These are phyloP conservation scores for Golubevia sp. DNA, from an alignment of 1,284 basidiomycete species.

Conservation along the genomic window DNA sequence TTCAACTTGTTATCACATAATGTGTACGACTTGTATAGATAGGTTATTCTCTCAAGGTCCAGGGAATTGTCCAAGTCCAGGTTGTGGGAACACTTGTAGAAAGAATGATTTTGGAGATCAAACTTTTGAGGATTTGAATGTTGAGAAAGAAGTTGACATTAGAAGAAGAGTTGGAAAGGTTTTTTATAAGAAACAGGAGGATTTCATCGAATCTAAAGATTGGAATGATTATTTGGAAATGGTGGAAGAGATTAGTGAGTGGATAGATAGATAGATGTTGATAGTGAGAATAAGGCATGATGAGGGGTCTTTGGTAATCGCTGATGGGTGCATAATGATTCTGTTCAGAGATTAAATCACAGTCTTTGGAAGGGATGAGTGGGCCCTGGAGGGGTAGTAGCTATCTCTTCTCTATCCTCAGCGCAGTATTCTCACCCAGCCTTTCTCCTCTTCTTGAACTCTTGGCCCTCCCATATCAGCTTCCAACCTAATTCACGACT, in stretches of 20 bases:
- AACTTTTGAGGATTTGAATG: slow-evolving; percentile 93
- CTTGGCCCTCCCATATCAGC: too few relatives aligned
- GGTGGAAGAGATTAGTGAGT: slow-evolving; percentile 89
- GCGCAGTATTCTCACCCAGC: slow-evolving; percentile 1
- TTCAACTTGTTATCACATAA: slow-evolving; percentile 96
- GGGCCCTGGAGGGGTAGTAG: too few relatives aligned
- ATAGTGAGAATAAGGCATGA: not conserved
- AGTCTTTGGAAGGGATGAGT: too few relatives aligned
- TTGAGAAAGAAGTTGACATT: slow-evolving; percentile 94
- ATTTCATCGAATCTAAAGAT: slow-evolving; percentile 79
- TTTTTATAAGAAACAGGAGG: slow-evolving; percentile 83
- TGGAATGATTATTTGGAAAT: slow-evolving; percentile 97
- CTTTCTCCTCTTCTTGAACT: too few relatives aligned
- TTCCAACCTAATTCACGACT: slow-evolving; percentile 92
- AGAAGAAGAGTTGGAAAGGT: slow-evolving; percentile 84
- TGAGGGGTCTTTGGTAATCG: too few relatives aligned
- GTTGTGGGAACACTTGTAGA: slow-evolving; percentile 84
- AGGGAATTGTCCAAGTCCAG: slow-evolving; percentile 92
- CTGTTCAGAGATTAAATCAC: too few relatives aligned
- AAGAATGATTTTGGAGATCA: slow-evolving; percentile 94
- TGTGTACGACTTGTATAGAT: slow-evolving; percentile 85
- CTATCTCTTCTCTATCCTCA: not conserved
- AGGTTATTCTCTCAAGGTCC: slow-evolving; percentile 93
- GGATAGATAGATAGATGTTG: too few relatives aligned
- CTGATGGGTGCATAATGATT: too few relatives aligned